Evolutionary conservation across 2,329 filamentous ascomycete genomes (phyloP), one percentile per base, ranked within the genome.

Genomic region (Macrophomina tecta): DNA sequence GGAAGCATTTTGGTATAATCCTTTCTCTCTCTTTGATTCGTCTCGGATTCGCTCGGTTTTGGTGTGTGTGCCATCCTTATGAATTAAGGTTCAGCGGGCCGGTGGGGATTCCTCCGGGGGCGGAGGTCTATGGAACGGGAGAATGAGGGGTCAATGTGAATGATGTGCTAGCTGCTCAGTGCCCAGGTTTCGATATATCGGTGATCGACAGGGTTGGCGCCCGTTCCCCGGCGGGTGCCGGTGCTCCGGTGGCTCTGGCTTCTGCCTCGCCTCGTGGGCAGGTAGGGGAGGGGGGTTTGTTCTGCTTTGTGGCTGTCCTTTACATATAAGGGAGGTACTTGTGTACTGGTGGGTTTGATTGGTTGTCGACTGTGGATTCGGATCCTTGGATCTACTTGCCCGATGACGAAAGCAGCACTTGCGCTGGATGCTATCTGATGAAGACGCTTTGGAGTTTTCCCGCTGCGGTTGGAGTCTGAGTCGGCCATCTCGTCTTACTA

Each of bases 181-280:
- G 51, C 53, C 36, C 36, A 30, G 53, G 16, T 51, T 56, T 30
- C 55, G 55, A 58, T 58, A 11, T 58, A 45, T 32, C 38, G 55
- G 23, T 58, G 55, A 58, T 58, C 55, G 55, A 58, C 55, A 45
- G 12, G 55, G 11, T 45, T 28, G 38, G 36, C 55, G 7, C 55
- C 38, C 30, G 55, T 18, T n/a, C 23, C 23, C 23, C 23, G 23
- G 55, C 8, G 14, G 12, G 36, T 38, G 55, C 38, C 16, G 8
- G 34, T 55, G 52, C 52, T 55, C 38, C 34, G 16, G 16, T 38
- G 16, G 28, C 52, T 38, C 52, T n/a, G n/a, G 16, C 52, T 23
- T 18, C 52, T n/a, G 23, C 23, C 23, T 23, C 23, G 23, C 23
- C 36, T 38, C 11, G 36, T 38, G 11, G 36, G 36, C 36, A 38